A percentile compares a stretch with the other conserved stretches of the same genome.
Evolutionary conservation across 2,329 filamentous ascomycete species (phyloP).

Genomic region (Alternaria ventricosa): DNA sequence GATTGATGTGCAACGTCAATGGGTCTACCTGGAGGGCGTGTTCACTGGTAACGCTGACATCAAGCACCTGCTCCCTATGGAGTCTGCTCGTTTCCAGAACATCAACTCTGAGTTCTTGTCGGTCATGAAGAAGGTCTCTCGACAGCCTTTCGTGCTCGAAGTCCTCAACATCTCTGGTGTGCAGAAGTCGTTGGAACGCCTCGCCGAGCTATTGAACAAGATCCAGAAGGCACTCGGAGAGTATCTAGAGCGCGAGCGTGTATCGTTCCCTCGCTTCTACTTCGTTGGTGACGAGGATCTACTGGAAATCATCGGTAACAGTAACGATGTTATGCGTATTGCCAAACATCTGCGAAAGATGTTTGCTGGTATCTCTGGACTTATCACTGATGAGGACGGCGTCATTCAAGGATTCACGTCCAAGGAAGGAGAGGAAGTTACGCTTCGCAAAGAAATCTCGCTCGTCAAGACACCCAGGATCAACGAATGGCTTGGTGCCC

Average conservation of each 20-base stretch:
- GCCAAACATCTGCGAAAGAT: constrained; percentile 99
- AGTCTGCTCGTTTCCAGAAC: constrained; percentile 96
- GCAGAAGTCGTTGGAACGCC: constrained; percentile 91
- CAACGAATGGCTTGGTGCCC: constrained; percentile 96
- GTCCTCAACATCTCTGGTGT: constrained; percentile 95
- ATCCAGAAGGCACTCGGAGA: constrained; percentile 98
- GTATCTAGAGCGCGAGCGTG: constrained; percentile 96
- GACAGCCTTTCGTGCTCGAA: constrained; percentile 93
- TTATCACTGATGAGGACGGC: constrained; percentile 88
- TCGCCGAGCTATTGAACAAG: constrained; percentile 97
- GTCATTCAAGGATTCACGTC: constrained; percentile 92
- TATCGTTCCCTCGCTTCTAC: constrained; percentile 98
- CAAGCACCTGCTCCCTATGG: constrained; percentile 94
- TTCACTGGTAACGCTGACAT: constrained; percentile 99
- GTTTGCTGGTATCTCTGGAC: constrained; percentile 94
- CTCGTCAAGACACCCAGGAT: constrained; percentile 93
- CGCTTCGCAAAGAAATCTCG: constrained; percentile 88
- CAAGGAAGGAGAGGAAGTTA: constrained; percentile 90
- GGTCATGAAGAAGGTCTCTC: constrained; percentile 99
- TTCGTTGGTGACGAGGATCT: constrained; percentile 99
- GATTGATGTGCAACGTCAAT: constrained; percentile 99
- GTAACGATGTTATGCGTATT: constrained; percentile 93
- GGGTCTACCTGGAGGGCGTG: constrained; percentile 98
- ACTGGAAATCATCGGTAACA: constrained; percentile 98
- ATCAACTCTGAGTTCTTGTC: constrained; percentile 99